Base-by-base conservation (phyloP, 345 rosid genomes). In the Nasturtium officinale region DNA sequence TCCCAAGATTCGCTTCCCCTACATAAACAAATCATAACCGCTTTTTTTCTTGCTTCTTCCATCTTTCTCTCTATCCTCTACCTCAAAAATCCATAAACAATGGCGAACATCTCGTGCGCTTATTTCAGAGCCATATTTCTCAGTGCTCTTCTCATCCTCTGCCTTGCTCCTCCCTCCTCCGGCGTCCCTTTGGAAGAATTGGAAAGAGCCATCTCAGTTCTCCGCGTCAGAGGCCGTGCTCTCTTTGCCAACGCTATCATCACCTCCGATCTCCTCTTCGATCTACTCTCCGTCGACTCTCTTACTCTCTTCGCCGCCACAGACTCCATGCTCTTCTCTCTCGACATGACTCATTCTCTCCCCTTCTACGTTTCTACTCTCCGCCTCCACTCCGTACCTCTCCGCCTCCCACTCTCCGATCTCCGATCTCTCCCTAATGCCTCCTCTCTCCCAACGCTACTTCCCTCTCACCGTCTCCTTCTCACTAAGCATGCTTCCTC, bases 241-340 rank as follows among this genome's bases (percentile, higher is more conserved):
- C 88, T 81, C 76, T 81, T 85, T 71, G 79, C 85, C 28, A 85
- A 85, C 79, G 85, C 86, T 53, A 81, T 85, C 76, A 71, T 83
- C 72, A 83, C 85, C 21, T 81, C 86, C 40, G 86, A 83, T 65
- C 67, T 83, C 17, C 81, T 73, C 78, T 71, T 83, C 81, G 83
- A 81, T 75, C n/a, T 84, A 25, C 82, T 84, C 80, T 60, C 84
- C 32, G 52, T 71, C 57, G 66, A 75, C 25, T 71, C 83, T 6
- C 67, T 83, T 54, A 82, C 86, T 1, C 73, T 85, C 52, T 71
- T 85, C 12, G 80, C 73, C 12, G 83, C 86, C 35, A 65, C 82
- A 7, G 84, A 82, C 59, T 78, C 82, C 3, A 68, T 78, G 56
- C 82, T 85, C 61, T 85, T 76, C 62, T 75, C 73, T 35, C 77